These are phyloP conservation scores for Lasiosphaeriaceae sp. DNA, from an alignment of 495 filamentous ascomycete genomes.

Conservation along the genomic window DNA sequence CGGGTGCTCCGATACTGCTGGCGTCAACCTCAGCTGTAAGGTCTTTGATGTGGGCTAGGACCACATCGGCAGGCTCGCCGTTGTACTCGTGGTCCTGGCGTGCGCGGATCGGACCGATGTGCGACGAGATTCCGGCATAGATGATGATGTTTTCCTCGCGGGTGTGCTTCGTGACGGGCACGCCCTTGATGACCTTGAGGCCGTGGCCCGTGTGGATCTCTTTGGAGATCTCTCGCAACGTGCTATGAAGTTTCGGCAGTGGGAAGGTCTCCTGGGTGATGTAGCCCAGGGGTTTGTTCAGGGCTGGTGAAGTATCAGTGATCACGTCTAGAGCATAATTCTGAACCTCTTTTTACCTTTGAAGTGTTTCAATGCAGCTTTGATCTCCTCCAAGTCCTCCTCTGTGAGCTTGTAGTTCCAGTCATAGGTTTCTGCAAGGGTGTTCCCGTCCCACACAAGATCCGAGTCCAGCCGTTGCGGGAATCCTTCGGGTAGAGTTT, in stretches of 20 bases:
- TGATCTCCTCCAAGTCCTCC: conserved; percentile 52
- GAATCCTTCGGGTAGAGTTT: conserved; percentile 48
- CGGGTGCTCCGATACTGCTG: conserved; percentile 5
- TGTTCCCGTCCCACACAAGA: conserved; percentile 58
- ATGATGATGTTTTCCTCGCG: conserved; percentile 60
- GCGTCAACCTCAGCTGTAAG: conserved; percentile 39
- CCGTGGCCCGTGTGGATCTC: conserved; percentile 56
- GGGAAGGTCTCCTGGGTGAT: conserved; percentile 55
- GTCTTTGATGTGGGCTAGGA: conserved; percentile 59
- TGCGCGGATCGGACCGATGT: conserved; percentile 54
- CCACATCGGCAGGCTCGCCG: conserved; percentile 39
- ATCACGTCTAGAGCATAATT: too few species aligned
- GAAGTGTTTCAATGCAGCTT: conserved; percentile 52
- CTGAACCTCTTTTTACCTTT: conserved; percentile 42
- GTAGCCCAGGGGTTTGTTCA: conserved; percentile 43
- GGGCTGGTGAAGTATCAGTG: conserved; percentile 19
- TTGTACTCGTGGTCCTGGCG: conserved; percentile 47
- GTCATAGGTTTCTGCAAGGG: conserved; percentile 44
- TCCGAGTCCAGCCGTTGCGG: conserved; percentile 44
- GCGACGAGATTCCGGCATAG: conserved; percentile 57
- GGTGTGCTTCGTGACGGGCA: conserved; percentile 48
- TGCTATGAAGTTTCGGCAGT: conserved; percentile 45
- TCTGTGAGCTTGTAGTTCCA: conserved; percentile 50
- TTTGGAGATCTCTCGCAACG: conserved; percentile 46
- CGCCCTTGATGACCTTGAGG: conserved; percentile 60